Base-by-base conservation (phyloP, 148 eudicot genomes). In the Drosera capensis region DNA sequence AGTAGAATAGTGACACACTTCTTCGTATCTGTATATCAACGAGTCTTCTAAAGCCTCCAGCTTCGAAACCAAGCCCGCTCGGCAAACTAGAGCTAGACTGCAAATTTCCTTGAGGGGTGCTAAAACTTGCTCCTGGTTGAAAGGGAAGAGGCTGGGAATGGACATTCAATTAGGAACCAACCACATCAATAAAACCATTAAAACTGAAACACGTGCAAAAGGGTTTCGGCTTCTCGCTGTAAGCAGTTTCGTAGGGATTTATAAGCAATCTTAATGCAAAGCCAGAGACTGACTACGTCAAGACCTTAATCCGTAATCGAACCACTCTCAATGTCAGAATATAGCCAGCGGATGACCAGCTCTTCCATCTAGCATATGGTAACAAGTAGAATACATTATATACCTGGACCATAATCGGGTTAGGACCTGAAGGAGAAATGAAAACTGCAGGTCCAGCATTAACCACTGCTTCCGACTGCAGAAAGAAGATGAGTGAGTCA, bases 351-450 rank as follows among this genome's bases (percentile, higher is more conserved):
- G 38, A 5, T 0, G n/a, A 34, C 38, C n/a, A 34, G 38, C 38
- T 18, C 0, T 41, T 14, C 1, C 45, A 17, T 16, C 45, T n/a
- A 41, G 7, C 7, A 41, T 3, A 21, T 23, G 22, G 24, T 22
- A 1, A 29, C 36, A 14, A 15, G 0, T 9, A 13, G 16, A 1
- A 31, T 23, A 45, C 7, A 23, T 8, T 8, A 44, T 20, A 48
- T 62, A 63, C 77, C 77, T 71, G 77, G 59, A 71, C 77, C 77
- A 71, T 71, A n/a, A 71, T 58, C 8, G 77, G 77, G 59, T 71
- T 71, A 20, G 77, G 77, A 40, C 77, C 72, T 51, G 77, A 43
- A 17, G 68, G 49, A 20, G 77, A 71, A 46, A 71, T 56, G 56
- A 47, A 71, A 49, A 71, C 60, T 18, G 72, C 77, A 55, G 77